A percentile compares a stretch with the other conserved stretches of the same genome.
These are phyloP conservation scores for Xylaria sp. DNA, from an alignment of 495 filamentous ascomycete species.

Conservation along the genomic window DNA sequence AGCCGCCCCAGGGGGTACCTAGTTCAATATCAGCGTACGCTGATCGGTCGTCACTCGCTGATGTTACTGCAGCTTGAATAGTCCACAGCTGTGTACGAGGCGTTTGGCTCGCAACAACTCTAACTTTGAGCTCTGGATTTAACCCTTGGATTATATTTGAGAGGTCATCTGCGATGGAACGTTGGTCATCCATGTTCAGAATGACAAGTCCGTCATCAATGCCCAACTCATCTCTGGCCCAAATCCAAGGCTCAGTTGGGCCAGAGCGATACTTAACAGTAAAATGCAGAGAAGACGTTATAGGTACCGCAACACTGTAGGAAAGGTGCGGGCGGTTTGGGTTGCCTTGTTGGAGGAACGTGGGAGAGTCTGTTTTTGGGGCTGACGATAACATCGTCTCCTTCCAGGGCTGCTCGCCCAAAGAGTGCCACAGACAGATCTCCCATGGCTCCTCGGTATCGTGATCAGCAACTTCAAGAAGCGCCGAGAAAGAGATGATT, in stretches of 20 bases:
- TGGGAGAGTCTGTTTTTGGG: conserved; percentile 48
- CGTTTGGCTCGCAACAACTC: conserved; percentile 66
- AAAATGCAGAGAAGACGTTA: conserved; percentile 62
- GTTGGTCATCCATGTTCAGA: conserved; percentile 43
- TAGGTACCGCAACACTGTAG: conserved; percentile 54
- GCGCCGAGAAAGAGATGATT: conserved; percentile 11
- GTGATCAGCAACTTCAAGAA: conserved; percentile 70
- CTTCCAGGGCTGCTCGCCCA: conserved; percentile 55
- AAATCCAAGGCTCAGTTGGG: conserved; percentile 68
- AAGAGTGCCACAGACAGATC: conserved; percentile 78
- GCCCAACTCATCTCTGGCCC: conserved; percentile 71
- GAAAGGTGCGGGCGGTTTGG: conserved; percentile 42
- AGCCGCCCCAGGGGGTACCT: conserved; percentile 65
- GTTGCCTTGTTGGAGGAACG: conserved; percentile 43
- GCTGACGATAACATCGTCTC: conserved; percentile 49
- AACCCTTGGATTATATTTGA: conserved; percentile 66
- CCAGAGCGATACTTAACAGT: conserved; percentile 75
- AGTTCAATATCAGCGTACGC: conserved; percentile 62
- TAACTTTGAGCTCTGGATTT: conserved; percentile 64
- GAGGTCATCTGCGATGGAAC: conserved; percentile 49
- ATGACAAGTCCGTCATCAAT: conserved; percentile 69
- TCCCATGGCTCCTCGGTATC: conserved; percentile 69
- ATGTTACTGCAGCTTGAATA: conserved; percentile 61
- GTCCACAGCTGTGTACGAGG: conserved; percentile 76
- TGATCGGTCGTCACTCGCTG: conserved; percentile 63